Conservation (phyloP, 2,329 filamentous ascomycete genomes). For the Phialophora verrucosa region DNA sequence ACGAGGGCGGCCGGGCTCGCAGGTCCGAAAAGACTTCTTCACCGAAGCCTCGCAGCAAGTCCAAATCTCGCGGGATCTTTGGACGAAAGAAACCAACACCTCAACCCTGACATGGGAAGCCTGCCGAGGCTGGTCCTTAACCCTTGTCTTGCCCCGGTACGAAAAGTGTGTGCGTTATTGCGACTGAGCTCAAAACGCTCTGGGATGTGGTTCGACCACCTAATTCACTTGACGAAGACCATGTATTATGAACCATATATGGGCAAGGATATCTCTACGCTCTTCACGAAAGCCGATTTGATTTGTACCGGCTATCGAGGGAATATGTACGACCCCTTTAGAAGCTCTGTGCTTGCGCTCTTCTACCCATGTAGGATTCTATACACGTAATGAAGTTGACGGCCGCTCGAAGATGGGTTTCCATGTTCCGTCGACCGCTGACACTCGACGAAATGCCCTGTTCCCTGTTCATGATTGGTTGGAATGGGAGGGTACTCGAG, state of each 20-base stretch:
- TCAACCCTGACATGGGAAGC: not conserved
- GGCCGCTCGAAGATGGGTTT: not conserved
- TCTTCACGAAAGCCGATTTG: conserved; percentile 2
- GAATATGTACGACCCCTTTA: not conserved
- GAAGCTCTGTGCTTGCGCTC: not conserved
- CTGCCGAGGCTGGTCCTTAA: conserved; percentile 1
- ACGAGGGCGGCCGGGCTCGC: conserved; percentile 14
- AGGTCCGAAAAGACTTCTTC: conserved; percentile 25
- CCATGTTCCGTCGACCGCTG: too few species aligned
- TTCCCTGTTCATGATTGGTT: not conserved
- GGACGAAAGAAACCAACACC: conserved; percentile 29
- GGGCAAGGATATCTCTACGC: not conserved
- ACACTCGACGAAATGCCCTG: not conserved
- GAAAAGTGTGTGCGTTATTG: not conserved
- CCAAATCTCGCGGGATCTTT: conserved; percentile 35
- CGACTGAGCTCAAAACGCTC: not conserved
- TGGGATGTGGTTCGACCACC: not conserved
- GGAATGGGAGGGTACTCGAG: not conserved
- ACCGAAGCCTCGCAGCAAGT: conserved; percentile 34
- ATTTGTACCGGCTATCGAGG: not conserved
- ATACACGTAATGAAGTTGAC: not conserved
- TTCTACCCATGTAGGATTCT: not conserved
- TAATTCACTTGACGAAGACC: conserved; percentile 19
- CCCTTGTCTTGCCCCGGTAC: not conserved
- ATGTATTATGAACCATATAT: conserved; percentile 29